Evolutionary conservation across 23 red algal species (phyloP), one percentile per base, ranked within the genome.

Genomic region (Agarophyton chilense): DNA sequence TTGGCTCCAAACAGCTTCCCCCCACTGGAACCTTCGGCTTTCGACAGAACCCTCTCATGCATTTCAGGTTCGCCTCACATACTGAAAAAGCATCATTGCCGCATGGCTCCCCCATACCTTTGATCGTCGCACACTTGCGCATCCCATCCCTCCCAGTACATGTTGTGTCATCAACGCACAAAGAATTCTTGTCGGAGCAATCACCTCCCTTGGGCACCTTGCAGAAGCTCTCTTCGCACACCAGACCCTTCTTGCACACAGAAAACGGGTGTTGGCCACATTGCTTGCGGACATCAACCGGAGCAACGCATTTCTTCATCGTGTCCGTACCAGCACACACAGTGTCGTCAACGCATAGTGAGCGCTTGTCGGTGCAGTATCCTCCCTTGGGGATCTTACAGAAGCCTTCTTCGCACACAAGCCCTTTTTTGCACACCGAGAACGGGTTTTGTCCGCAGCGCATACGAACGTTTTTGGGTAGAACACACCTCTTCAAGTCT

Each of bases 241-340:
- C 49, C 34, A 88, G 34, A 4, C 66, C 84, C 6, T 34, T 28
- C 31, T 16, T 45, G 68, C 84, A 88, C 6, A n/a, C n/a, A n/a
- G n/a, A n/a, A n/a, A n/a, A n/a, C n/a, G n/a, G n/a, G n/a, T n/a
- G n/a, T n/a, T n/a, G n/a, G n/a, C n/a, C n/a, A n/a, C n/a, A n/a
- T n/a, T n/a, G n/a, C n/a, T n/a, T n/a, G n/a, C n/a, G n/a, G n/a
- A n/a, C n/a, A n/a, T n/a, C n/a, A n/a, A n/a, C n/a, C 84, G 84
- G 84, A 12, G 24, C 57, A 16, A 88, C 68, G 38, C 84, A 88
- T 29, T 47, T 51, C 84, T 77, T 77, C 53, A 43, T 86, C 5
- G 10, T 45, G 4, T 45, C 38, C 0, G 13, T 65, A 16, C 81
- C 81, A 3, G 81, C 81, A 42, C 81, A 86, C 6, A 76, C 33